These are phyloP conservation scores for Fusarium buxicola DNA, from an alignment of 2,329 filamentous ascomycete species.

Conservation along the genomic window DNA sequence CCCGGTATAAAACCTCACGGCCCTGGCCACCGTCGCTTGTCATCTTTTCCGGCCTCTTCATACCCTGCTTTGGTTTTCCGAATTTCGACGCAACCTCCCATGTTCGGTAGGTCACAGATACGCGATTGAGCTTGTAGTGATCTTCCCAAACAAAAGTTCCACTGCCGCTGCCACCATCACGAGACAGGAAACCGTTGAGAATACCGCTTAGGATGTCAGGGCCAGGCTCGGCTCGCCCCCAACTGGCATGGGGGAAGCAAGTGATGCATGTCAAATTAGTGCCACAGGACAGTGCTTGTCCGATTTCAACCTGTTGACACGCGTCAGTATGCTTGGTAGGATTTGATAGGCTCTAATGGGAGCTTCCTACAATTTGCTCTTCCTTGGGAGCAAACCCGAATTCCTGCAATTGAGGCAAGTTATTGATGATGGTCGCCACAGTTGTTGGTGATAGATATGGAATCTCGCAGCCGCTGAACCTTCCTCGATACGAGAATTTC, in stretches of 20 bases:
- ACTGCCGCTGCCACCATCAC: rapidly evolving
- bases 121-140: slow-evolving; percentile 11
- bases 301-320: slow-evolving; percentile 16
- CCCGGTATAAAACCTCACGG: slow-evolving; percentile 15
- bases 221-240: background rate
- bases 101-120: background rate
- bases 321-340: background rate
- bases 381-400: slow-evolving; percentile 21
- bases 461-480: background rate
- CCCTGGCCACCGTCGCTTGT: background rate
- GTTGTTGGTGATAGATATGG: slow-evolving; percentile 22
- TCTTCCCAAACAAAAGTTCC: slow-evolving; percentile 29
- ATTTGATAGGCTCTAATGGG: background rate
- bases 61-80: slow-evolving; percentile 12
- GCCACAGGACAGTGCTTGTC: slow-evolving; percentile 7
- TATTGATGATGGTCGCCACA: slow-evolving; percentile 20
- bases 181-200: slow-evolving; percentile 5
- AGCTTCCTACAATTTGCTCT: slow-evolving; percentile 16
- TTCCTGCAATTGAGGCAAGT: slow-evolving; percentile 15
- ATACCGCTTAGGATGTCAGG: slow-evolving; percentile 3
- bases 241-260: slow-evolving; percentile 3
- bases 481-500: slow-evolving; percentile 4
- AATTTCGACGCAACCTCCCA: slow-evolving; percentile 28
- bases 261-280: slow-evolving; percentile 13
- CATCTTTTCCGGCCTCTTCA: slow-evolving; percentile 16